Percentiles rank a stretch among this genome's conserved stretches.
phyloP scores from a whole-genome alignment of 495 filamentous ascomycete genomes.

The Penicillium alfredii region DNA sequence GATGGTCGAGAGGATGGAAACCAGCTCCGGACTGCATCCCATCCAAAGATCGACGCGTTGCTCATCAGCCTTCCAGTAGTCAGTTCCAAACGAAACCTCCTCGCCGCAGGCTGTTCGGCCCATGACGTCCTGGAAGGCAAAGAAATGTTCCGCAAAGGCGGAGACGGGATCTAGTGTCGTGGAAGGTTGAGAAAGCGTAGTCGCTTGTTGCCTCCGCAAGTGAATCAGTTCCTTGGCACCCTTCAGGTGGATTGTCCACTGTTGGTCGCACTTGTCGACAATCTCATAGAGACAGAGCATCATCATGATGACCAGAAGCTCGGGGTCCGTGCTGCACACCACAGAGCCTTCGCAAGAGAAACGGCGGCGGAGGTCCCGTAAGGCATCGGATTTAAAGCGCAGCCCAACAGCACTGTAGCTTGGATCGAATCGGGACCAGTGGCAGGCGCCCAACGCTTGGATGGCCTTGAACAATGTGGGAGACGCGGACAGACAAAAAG shows the following conservation, averaged over 20 bases:
- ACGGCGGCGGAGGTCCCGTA: conserved; percentile 34
- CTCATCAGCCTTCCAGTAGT: conserved; percentile 38
- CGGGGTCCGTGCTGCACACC: conserved; percentile 27
- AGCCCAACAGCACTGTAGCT: conserved; percentile 28
- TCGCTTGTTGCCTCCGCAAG: conserved; percentile 25
- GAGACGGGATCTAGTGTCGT: conserved; percentile 23
- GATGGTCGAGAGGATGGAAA: conserved; percentile 34
- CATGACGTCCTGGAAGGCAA: conserved; percentile 46
- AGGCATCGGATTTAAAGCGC: conserved; percentile 32
- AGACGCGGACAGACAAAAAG: conserved; percentile 34
- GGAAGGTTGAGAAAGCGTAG: conserved; percentile 5
- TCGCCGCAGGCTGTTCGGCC: conserved; percentile 42
- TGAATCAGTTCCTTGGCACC: conserved; percentile 41
- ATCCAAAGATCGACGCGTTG: conserved; percentile 39
- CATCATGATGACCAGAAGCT: conserved; percentile 41
- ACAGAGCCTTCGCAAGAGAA: conserved; percentile 22
- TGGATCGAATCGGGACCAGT: conserved; percentile 28
- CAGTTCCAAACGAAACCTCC: conserved; percentile 33
- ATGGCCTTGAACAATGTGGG: conserved; percentile 35
- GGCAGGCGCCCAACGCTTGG: conserved; percentile 36
- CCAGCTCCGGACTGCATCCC: conserved; percentile 42
- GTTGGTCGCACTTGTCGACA: conserved; percentile 39
- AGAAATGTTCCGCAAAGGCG: conserved; percentile 39
- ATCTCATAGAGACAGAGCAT: conserved; percentile 44
- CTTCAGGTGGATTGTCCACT: conserved; percentile 41